These are phyloP conservation scores for Gossypium thurberi DNA, from an alignment of 345 rosid genomes.

Conservation along the genomic window DNA sequence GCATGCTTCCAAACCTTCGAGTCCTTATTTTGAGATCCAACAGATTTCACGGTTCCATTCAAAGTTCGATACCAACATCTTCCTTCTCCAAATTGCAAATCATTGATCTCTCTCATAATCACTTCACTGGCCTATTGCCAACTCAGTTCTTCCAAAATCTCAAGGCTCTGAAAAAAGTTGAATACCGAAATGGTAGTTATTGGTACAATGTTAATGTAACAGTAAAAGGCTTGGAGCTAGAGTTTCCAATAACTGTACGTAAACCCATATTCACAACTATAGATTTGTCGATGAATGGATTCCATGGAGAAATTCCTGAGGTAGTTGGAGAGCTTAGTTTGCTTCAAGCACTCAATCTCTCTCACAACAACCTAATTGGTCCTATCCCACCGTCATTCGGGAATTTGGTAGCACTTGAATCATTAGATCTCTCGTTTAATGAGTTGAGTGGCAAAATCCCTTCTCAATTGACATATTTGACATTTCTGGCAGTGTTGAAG, in stretches of 20 bases:
- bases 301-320: not conserved
- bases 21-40: not conserved
- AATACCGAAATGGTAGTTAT: no score
- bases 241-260: no score
- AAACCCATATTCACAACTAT: no score
- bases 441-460: no score
- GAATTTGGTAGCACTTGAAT: no score
- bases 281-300: not conserved
- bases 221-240: no score
- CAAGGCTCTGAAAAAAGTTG: not conserved
- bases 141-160: not conserved
- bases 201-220: no score
- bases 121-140: not conserved
- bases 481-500: no score
- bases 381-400: no score
- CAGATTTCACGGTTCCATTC: not conserved
- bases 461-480: no score
- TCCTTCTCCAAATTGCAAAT: not conserved
- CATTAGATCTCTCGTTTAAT: no score
- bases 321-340: not conserved
- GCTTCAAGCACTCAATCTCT: not conserved
- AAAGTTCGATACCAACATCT: not conserved
- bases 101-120: not conserved
- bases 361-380: no score
- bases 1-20: not conserved